Base-by-base conservation (phyloP, 441 rosid genomes). In the Gossypium trilobum region DNA sequence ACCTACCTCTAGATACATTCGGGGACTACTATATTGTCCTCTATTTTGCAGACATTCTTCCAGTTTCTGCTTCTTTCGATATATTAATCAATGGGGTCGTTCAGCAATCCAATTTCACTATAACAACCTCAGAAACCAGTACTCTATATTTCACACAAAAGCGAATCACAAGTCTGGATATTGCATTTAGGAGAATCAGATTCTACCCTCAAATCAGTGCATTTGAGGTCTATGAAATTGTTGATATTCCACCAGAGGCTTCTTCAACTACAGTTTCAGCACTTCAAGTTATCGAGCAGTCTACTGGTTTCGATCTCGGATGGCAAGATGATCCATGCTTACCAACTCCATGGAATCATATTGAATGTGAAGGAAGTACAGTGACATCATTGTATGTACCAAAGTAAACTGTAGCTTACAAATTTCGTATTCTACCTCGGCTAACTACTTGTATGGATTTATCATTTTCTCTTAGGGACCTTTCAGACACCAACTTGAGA, bases 281-380 rank as follows among this genome's bases (percentile, higher is more conserved):
- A 68, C 96, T 91, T 79, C 87, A 89, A 78, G 97, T 93, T 76
- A 91, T 93, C 50, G 89, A 90, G 78, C 91, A 90, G 70, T 85
- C 84, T 25, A 84, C 89, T 1, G 92, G 93, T 39, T 76, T 89
- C 10, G 95, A 91, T 82, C 87, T 93, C 33, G 85, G 82, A 44
- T 93, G 98, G 98, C 83, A 87, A 84, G 97, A 93, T 65, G 97
- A 93, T 73, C 98, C 98, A 5, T 93, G 98, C 78, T 91, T 87
- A 73, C 96, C 96, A 0, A 78, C 68, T 64, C 74, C 84, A 23
- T 93, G 96, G 96, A 84, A 84, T 73, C 93, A 79, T 74, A 73
- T 93, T 42, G 76, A 78, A 77, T 93, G 97, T 75, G 92, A 90
- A 83, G 96, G 91, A 81, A 89, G 77, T 87, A 69, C 51, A 5